Evolutionary conservation across 768 basidiomycete genomes (phyloP), one percentile per base, ranked within the genome.

Genomic region (Lactarius sanguifluus): DNA sequence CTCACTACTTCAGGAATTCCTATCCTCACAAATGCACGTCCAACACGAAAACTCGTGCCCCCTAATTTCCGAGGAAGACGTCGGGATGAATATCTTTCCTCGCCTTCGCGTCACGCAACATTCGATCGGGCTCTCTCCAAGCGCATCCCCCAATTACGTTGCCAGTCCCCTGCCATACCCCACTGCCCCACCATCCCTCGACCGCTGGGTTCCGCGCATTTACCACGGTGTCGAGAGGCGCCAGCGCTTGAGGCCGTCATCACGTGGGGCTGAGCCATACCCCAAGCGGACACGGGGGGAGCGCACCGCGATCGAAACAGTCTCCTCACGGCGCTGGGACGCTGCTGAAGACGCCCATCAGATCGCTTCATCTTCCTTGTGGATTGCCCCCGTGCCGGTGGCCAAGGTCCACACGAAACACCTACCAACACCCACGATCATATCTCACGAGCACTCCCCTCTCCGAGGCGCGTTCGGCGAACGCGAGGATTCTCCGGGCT

Each of bases 191-290:
- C 16, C 57, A 38, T 40, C 50, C 13, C 52, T 13, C 32, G 9
- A 59, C 57, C 34, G 36, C 41, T 34, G 23, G 32, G 28, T 40
- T 15, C 57, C 66, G 30, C 66, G 62, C 62, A 52, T 52, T 34
- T 66, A 16, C 57, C 47, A 59, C 32, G 62, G 62, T 40, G 55
- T 64, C 28, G 66, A 64, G 62, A 52, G 66, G 7, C 66, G 43
- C 32, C 62, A 45, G 12, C 58, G 66, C 36, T 59, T 52, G 4
- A 50, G 62, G 40, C 58, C 58, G 8, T n/a, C 66, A 5, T 59
- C 66, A 50, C 66, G 41, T 56, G 57, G 25, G 1, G 52, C 41
- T 36, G 36, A 12, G 2, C 18, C 32, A 25, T 38, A 54, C 66
- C 28, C 58, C 23, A 63, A 60, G 34, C 30, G 45, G 15, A 59